Evolutionary conservation across 257 asterid species (phyloP).

Genomic region (Fraxinus americana): DNA sequence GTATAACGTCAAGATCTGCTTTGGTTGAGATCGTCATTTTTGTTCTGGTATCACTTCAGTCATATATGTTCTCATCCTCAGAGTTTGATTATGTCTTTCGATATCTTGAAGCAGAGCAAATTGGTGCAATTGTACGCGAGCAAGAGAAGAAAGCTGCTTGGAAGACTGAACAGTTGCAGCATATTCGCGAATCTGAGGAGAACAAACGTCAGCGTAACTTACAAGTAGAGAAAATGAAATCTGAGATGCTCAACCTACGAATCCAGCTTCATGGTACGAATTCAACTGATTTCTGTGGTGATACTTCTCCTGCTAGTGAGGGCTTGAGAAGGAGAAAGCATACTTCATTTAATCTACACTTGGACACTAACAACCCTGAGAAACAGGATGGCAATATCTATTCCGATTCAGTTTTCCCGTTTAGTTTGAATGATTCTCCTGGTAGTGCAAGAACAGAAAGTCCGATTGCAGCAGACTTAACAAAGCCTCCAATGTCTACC

Average conservation of each 20-base stretch:
- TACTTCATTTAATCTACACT: slow-evolving; percentile 41
- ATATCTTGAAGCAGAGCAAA: slow-evolving; percentile 98
- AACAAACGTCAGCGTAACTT: slow-evolving; percentile 81
- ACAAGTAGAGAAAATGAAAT: slow-evolving; percentile 99
- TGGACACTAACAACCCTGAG: slow-evolving; percentile 49
- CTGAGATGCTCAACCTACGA: slow-evolving; percentile 98
- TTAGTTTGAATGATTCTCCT: slow-evolving; percentile 65
- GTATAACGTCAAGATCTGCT: slow-evolving; percentile 97
- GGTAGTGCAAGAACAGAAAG: slow-evolving; percentile 49
- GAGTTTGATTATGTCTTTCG: slow-evolving; percentile 99
- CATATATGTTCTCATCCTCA: slow-evolving; percentile 94
- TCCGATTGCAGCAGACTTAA: slow-evolving; percentile 51
- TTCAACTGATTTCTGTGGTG: slow-evolving; percentile 50
- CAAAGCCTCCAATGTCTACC: slow-evolving; percentile 48
- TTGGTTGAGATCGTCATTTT: slow-evolving; percentile 92
- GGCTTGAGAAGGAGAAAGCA: slow-evolving; percentile 75
- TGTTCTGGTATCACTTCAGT: slow-evolving; percentile 88
- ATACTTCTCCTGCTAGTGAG: slow-evolving; percentile 60
- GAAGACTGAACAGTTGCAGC: slow-evolving; percentile 92
- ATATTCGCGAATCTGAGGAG: slow-evolving; percentile 90
- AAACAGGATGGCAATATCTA: slow-evolving; percentile 50
- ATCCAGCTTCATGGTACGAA: slow-evolving; percentile 81
- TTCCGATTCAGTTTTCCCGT: slow-evolving; percentile 46
- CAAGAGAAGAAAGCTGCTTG: slow-evolving; percentile 97
- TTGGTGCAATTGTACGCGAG: slow-evolving; percentile 94